Conservation (phyloP, 2,329 filamentous ascomycete species). For the Apiospora hydei region DNA sequence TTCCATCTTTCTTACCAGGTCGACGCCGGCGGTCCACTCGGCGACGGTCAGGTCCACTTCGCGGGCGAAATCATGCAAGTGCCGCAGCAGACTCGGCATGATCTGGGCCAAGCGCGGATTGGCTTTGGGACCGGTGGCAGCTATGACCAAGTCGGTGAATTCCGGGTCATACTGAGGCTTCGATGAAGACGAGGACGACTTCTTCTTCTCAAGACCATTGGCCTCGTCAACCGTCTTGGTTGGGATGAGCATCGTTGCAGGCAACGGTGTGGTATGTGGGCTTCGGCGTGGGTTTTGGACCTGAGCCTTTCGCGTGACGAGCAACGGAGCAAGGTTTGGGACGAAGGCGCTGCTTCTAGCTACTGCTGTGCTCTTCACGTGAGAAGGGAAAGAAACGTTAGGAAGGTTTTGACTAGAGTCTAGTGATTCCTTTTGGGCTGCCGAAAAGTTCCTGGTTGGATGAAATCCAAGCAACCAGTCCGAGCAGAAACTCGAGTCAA, state of each 20-base stretch:
- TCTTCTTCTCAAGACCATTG: neutral
- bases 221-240: neutral
- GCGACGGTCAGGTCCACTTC: conserved; percentile 82
- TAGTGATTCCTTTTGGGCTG: neutral
- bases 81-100: conserved; percentile 71
- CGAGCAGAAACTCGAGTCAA: neutral
- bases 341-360: too few relatives aligned
- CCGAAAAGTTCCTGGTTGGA: neutral
- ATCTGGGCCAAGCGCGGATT: conserved; percentile 72
- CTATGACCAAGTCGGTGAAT: conserved; percentile 78
- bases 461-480: neutral
- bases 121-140: conserved; percentile 76
- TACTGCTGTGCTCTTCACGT: neutral
- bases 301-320: neutral
- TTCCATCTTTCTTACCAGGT: conserved; percentile 49
- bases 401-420: conserved; percentile 12
- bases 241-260: neutral
- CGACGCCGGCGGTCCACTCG: conserved; percentile 78
- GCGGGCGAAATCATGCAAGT: conserved; percentile 83
- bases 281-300: neutral
- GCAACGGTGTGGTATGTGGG: neutral
- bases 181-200: neutral
- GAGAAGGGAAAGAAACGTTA: neutral
- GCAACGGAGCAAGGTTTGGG: neutral
- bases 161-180: conserved; percentile 33